phyloP scores from a whole-genome alignment of 2,329 filamentous ascomycete species.

The Ophiobolus disseminans region DNA sequence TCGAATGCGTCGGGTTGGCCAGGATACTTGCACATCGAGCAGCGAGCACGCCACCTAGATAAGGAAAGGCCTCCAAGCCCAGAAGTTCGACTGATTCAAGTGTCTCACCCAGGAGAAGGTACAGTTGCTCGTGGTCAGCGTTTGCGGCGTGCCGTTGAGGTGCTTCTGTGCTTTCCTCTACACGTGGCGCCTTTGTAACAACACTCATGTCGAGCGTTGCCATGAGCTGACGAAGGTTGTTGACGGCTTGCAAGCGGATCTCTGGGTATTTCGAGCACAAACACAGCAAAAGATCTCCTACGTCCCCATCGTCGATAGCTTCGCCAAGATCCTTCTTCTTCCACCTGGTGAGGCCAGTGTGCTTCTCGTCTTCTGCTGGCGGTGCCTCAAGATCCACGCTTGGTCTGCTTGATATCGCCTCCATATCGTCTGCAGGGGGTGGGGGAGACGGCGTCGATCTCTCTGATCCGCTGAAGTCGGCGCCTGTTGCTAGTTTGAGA shows the following conservation, averaged over 20 bases:
- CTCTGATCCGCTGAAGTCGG: slow-evolving; percentile 46
- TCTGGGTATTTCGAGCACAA: slow-evolving; percentile 76
- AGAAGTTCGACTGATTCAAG: slow-evolving; percentile 68
- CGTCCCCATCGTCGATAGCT: slow-evolving; percentile 77
- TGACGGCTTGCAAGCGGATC: slow-evolving; percentile 79
- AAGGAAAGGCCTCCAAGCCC: slow-evolving; percentile 64
- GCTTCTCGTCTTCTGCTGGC: slow-evolving; percentile 52
- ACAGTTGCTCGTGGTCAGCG: slow-evolving; percentile 76
- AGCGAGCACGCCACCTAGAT: slow-evolving; percentile 78
- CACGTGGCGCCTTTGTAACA: neutral
- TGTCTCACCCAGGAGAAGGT: slow-evolving; percentile 80
- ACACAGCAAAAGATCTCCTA: slow-evolving; percentile 73
- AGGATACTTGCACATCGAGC: slow-evolving; percentile 73
- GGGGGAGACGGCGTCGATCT: slow-evolving; percentile 38
- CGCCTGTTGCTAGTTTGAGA: slow-evolving; percentile 42
- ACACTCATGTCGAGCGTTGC: slow-evolving; percentile 55
- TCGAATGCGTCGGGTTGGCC: slow-evolving; percentile 76
- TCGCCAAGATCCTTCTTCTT: slow-evolving; percentile 78
- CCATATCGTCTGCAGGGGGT: slow-evolving; percentile 23
- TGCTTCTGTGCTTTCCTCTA: slow-evolving; percentile 3
- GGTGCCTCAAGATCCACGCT: slow-evolving; percentile 44
- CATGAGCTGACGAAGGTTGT: slow-evolving; percentile 70
- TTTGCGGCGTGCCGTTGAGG: slow-evolving; percentile 50
- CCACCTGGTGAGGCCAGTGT: slow-evolving; percentile 66
- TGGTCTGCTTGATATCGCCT: slow-evolving; percentile 13